A percentile compares a stretch with the other conserved stretches of the same genome.
phyloP scores from a whole-genome alignment of 257 asterid genomes.

The Linaria vulgaris region DNA sequence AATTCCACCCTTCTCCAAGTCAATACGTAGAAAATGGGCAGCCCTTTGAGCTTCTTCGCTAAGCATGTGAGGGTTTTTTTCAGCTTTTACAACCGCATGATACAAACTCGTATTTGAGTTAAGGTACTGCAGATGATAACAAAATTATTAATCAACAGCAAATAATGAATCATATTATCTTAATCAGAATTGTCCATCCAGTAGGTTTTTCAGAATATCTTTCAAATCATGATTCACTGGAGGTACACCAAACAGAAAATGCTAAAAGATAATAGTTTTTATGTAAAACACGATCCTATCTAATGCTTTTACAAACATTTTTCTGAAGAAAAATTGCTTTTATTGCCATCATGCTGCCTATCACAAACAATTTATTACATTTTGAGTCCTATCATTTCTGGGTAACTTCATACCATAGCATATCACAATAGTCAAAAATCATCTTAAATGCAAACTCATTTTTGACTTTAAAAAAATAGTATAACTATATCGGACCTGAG shows the following conservation, averaged over 20 bases:
- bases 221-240: background rate
- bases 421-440: slow-evolving; percentile 6
- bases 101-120: slow-evolving; percentile 77
- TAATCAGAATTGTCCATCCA: slow-evolving; percentile 4
- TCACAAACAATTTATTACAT: background rate
- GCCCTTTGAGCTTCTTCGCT: slow-evolving; percentile 78
- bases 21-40: slow-evolving; percentile 66
- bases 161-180: slow-evolving; percentile 2
- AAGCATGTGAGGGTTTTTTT: slow-evolving; percentile 64
- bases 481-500: background rate
- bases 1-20: slow-evolving; percentile 97
- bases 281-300: slow-evolving; percentile 1
- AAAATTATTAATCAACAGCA: slow-evolving; percentile 2
- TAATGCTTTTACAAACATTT: slow-evolving; percentile 4
- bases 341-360: slow-evolving; percentile 1
- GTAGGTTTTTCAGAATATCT: background rate
- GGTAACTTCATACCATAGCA: slow-evolving; percentile 4
- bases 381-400: background rate
- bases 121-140: slow-evolving; percentile 59
- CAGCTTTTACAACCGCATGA: slow-evolving; percentile 74
- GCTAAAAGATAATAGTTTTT: slow-evolving; percentile 1
- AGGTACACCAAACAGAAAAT: slow-evolving; percentile 6
- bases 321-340: slow-evolving; percentile 11
- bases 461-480: background rate
- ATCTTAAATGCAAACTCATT: background rate